phyloP scores from a whole-genome alignment of 2,329 filamentous ascomycete genomes.

The Colletotrichum lupini region DNA sequence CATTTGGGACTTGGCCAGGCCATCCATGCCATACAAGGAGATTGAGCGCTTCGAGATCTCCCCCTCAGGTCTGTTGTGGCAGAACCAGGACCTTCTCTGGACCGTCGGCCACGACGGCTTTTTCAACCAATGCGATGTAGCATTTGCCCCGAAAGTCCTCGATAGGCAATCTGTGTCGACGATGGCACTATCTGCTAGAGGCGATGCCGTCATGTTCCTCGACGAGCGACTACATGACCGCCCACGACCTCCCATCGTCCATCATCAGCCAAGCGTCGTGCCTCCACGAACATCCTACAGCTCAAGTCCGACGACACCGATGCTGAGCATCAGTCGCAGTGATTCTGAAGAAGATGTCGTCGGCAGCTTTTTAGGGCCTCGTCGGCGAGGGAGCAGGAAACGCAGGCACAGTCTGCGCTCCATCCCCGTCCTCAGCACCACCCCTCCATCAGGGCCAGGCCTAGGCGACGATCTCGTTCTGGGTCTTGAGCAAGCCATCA shows the following conservation, averaged over 20 bases:
- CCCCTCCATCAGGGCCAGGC: constrained; percentile 59
- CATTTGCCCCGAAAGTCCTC: constrained; percentile 71
- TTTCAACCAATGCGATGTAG: constrained; percentile 74
- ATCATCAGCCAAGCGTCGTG: constrained; percentile 46
- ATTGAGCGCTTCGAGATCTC: constrained; percentile 69
- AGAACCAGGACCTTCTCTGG: constrained; percentile 74
- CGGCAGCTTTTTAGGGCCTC: constrained; percentile 67
- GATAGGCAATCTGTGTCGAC: constrained; percentile 71
- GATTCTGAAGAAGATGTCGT: constrained; percentile 75
- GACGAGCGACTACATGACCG: constrained; percentile 64
- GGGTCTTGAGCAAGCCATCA: constrained; percentile 67
- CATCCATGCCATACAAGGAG: constrained; percentile 74
- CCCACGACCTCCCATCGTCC: constrained; percentile 53
- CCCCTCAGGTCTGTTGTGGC: constrained; percentile 71
- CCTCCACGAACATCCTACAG: constrained; percentile 55
- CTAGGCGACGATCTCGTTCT: constrained; percentile 58
- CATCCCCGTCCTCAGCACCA: constrained; percentile 58
- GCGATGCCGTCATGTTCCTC: constrained; percentile 70
- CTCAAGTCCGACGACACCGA: constrained; percentile 60
- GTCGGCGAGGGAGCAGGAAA: constrained; percentile 51
- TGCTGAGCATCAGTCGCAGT: constrained; percentile 68
- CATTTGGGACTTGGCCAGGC: constrained; percentile 76
- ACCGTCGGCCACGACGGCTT: constrained; percentile 70
- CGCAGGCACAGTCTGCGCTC: constrained; percentile 52
- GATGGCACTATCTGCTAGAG: constrained; percentile 68